phyloP scores from a whole-genome alignment of 305 asterid genomes.

The Stenogyne calaminthoides region DNA sequence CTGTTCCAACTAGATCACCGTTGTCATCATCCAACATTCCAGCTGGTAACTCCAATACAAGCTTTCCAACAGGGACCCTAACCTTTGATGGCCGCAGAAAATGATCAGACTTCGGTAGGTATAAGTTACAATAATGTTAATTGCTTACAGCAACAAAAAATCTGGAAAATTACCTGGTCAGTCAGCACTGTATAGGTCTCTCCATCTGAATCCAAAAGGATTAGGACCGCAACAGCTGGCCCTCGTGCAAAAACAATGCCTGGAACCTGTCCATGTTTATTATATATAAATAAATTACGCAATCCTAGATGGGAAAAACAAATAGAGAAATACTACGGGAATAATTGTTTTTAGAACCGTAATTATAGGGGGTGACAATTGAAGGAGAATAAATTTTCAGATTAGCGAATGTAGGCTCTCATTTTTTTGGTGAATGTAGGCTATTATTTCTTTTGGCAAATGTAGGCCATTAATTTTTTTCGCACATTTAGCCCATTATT shows the following conservation, averaged over 20 bases:
- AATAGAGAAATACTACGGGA: neutral
- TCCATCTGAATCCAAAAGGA: constrained; percentile 81
- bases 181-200: constrained; percentile 90
- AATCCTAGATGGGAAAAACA: constrained; percentile 5
- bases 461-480: too few species aligned
- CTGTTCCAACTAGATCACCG: constrained; percentile 91
- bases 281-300: constrained; percentile 18
- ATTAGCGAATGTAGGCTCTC: too few species aligned
- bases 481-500: too few species aligned
- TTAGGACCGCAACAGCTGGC: constrained; percentile 91
- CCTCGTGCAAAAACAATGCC: constrained; percentile 95
- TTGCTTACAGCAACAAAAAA: neutral
- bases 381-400: too few species aligned
- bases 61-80: constrained; percentile 95
- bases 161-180: constrained; percentile 63
- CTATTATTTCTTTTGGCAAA: too few species aligned
- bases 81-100: constrained; percentile 53
- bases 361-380: too few species aligned
- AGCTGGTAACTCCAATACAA: constrained; percentile 88
- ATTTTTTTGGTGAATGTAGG: too few species aligned
- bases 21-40: constrained; percentile 93
- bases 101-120: constrained; percentile 23
- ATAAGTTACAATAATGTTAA: constrained; percentile 2
- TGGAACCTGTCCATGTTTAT: constrained; percentile 60
- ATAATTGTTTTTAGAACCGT: too few species aligned